Conservation (phyloP, 2,329 filamentous ascomycete species). For the Rutstroemia sp. region DNA sequence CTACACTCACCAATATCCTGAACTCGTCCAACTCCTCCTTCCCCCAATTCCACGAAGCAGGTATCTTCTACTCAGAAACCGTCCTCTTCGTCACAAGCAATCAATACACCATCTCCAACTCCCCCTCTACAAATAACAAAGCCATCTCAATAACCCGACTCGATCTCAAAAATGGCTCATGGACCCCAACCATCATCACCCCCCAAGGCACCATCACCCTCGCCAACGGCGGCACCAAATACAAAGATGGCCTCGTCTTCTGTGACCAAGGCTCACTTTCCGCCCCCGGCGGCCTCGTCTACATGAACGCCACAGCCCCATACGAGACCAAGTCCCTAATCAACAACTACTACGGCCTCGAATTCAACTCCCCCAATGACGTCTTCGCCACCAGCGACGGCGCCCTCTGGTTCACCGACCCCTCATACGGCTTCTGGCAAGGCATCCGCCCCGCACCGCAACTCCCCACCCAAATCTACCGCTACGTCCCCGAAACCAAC, state of each 20-base stretch:
- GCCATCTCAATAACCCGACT: slow-evolving; percentile 11
- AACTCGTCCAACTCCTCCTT: slow-evolving; percentile 44
- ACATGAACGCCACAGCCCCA: slow-evolving; percentile 13
- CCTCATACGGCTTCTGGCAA: slow-evolving; percentile 50
- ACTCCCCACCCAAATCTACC: slow-evolving; percentile 50
- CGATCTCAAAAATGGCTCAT: slow-evolving; percentile 39
- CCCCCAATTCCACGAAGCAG: slow-evolving; percentile 46
- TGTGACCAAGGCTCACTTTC: slow-evolving; percentile 16
- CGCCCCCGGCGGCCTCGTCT: slow-evolving; percentile 11
- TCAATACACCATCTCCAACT: slow-evolving; percentile 32
- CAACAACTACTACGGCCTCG: slow-evolving; percentile 52
- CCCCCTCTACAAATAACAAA: slow-evolving; percentile 12
- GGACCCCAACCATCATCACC: slow-evolving; percentile 9
- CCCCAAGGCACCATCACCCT: slow-evolving; percentile 6
- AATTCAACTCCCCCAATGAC: slow-evolving; percentile 54
- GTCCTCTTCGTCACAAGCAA: slow-evolving; percentile 43
- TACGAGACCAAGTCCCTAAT: slow-evolving; percentile 36
- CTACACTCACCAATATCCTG: slow-evolving; percentile 15
- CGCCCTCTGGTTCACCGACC: slow-evolving; percentile 56
- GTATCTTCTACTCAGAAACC: slow-evolving; percentile 36
- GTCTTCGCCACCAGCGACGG: slow-evolving; percentile 43
- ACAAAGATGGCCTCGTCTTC: slow-evolving; percentile 15
- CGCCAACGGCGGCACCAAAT: slow-evolving; percentile 16
- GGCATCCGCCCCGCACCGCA: slow-evolving; percentile 47
- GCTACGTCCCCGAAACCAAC: slow-evolving; percentile 42